Conservation (phyloP, 1,284 basidiomycete species). For the Ceratobasidium papillatum region DNA sequence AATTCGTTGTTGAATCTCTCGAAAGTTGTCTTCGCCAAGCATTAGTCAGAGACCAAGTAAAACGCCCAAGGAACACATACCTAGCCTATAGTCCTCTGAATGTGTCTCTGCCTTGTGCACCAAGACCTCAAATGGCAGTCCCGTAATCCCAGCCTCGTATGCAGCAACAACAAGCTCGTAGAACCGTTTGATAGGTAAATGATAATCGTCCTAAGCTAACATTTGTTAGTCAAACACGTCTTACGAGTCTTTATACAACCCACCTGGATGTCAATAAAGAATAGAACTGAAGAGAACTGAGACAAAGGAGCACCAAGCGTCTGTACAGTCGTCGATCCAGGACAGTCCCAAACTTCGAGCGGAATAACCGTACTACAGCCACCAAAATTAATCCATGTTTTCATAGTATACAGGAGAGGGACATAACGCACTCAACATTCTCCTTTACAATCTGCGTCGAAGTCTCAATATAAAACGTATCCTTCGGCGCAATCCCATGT, state of each 20-base stretch:
- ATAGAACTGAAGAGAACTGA: constrained; percentile 84
- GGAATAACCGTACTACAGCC: constrained; percentile 82
- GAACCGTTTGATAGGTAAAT: constrained; percentile 77
- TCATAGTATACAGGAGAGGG: background rate
- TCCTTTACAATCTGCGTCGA: constrained; percentile 81
- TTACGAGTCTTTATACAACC: constrained; percentile 48
- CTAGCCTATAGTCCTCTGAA: constrained; percentile 91
- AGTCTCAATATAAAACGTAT: constrained; percentile 91
- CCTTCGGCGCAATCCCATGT: constrained; percentile 81
- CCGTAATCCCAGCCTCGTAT: constrained; percentile 73
- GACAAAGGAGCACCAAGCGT: constrained; percentile 75
- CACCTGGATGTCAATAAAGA: constrained; percentile 97
- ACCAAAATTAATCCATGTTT: background rate
- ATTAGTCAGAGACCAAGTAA: background rate
- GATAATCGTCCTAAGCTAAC: constrained; percentile 55
- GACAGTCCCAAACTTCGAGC: constrained; percentile 95
- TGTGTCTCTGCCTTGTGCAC: constrained; percentile 96
- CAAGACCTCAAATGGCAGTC: constrained; percentile 89
- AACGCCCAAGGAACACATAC: constrained; percentile 57
- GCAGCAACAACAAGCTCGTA: constrained; percentile 79
- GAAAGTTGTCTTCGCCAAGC: constrained; percentile 76
- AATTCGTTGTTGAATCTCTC: constrained; percentile 86
- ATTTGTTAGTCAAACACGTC: constrained; percentile 47
- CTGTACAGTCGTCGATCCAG: constrained; percentile 82
- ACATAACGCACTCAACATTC: constrained; percentile 75